Evolutionary conservation across 176 grass and related monocot genomes (phyloP), one percentile per base, ranked within the genome.

Genomic region (Sorghum bicolor): DNA sequence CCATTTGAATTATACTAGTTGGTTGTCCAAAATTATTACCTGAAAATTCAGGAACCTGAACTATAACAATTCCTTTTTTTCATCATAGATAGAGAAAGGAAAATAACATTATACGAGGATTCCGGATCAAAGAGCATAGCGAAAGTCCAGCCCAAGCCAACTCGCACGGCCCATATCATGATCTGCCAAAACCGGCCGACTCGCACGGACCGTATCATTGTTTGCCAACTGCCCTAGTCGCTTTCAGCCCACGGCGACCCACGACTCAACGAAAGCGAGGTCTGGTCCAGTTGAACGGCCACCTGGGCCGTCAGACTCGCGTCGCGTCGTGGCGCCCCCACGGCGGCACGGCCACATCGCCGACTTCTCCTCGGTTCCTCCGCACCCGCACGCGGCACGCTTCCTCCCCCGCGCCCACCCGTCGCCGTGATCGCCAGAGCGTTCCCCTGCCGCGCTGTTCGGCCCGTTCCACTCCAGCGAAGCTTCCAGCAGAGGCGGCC

Each of bases 361-460:
- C 43, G 44, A 31, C 32, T 20, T 30, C 37, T 75, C 63, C 63
- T 89, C 77, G 82, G 50, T 81, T 81, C 82, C 39, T 89, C 83
- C 72, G 87, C 47, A 50, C 8, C 33, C 30, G 77, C 19, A 48
- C 25, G 70, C 33, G 22, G 77, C 19, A 48, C 25, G 70, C 70
- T 74, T 64, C 40, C 8, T n/a, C 52, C 44, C 6, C n/a, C 61
- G 58, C 75, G 15, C 76, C 25, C 57, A 40, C 15, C 36, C 37
- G 53, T 38, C 58, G 76, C 76, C 76, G 76, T 22, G 77, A 50
- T 65, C 40, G 63, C 19, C 4, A 29, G 25, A 32, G 30, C 40
- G 17, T n/a, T 20, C 76, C 14, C 0, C 53, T 11, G 61, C 47
- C 8, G 34, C 53, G 15, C 70, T 41, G 34, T 3, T 13, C 68